Evolutionary conservation across 2,329 filamentous ascomycete genomes (phyloP), one percentile per base, ranked within the genome.

Genomic region (Botrytis aclada): DNA sequence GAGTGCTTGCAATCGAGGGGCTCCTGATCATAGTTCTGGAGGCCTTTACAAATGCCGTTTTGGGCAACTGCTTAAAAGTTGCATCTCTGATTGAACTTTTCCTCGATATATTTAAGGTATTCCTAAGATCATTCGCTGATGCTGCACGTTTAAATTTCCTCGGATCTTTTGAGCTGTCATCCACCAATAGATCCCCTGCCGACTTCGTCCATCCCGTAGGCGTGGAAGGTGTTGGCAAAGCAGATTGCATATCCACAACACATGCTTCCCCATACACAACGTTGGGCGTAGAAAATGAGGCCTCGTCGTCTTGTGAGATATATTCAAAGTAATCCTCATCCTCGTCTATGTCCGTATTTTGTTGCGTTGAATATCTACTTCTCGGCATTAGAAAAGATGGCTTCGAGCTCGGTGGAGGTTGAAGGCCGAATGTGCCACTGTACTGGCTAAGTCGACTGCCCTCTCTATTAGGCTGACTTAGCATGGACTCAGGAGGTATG

Each of bases 11-110:
- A 47, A 47, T 75, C 71, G 54, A 80, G 80, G 77, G 78, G 63
- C 70, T 78, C n/a, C 71, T 78, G 43, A 82, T 80, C 1, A 77
- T 81, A 14, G 78, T 81, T 56, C 78, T 75, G 16, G 76, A 79
- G 43, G 79, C 79, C 54, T 77, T 79, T 32, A 80, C 71, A 58
- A 81, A 80, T 20, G 76, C 75, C 51, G 77, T 76, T 41, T 77
- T 76, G 6, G 79, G 79, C 32, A 80, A 67, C 37, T 63, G 74
- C 60, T 77, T 72, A 56, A 69, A 76, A 76, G 16, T 47, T 39
- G n/a, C 47, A 39, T 58, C 60, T n/a, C 39, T 39, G 18, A 20
- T 32, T 39, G 47, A 43, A n/a, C 22, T 45, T 39, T 25, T 51
- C 25, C 34, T 56, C 14, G 61, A 32, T n/a, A 32, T 37, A 7